phyloP scores from a whole-genome alignment of 306 rosid species.

The Lablab purpureus region DNA sequence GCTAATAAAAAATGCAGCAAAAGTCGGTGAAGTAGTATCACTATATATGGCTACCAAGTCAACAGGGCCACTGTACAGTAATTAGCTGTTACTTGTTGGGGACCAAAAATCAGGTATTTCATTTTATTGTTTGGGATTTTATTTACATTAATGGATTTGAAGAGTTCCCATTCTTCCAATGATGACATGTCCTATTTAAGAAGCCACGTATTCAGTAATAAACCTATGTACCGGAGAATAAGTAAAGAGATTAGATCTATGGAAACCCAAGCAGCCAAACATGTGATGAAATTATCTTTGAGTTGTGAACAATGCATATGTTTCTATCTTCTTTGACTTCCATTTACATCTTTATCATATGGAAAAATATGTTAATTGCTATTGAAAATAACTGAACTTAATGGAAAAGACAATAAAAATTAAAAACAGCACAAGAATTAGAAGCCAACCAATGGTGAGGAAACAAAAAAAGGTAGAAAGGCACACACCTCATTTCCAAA shows the following conservation, averaged over 20 bases:
- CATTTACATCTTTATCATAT: constrained; percentile 32
- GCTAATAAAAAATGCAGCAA: constrained; percentile 9
- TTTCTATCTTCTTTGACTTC: constrained; percentile 3
- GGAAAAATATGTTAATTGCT: constrained; percentile 26
- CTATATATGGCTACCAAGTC: constrained; percentile 29
- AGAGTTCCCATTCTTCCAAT: constrained; percentile 2
- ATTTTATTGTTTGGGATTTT: constrained; percentile 9
- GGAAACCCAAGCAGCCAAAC: constrained; percentile 33
- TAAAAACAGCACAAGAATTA: constrained; percentile 28
- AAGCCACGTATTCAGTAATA: background rate
- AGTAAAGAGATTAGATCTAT: constrained; percentile 4
- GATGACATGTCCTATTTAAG: constrained; percentile 16
- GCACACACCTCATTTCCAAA: constrained; percentile 70
- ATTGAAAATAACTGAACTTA: constrained; percentile 28
- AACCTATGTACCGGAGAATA: constrained; percentile 4
- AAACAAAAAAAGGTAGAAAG: constrained; percentile 41
- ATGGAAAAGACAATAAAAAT: constrained; percentile 33
- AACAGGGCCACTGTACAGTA: background rate
- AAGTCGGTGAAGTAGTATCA: constrained; percentile 4
- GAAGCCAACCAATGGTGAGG: constrained; percentile 37
- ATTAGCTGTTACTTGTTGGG: constrained; percentile 4
- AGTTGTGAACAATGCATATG: constrained; percentile 14
- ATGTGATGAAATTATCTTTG: constrained; percentile 13
- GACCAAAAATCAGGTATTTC: constrained; percentile 22
- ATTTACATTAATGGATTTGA: background rate